phyloP scores from a whole-genome alignment of 179 eudicot species.

The Patellifolia procumbens region DNA sequence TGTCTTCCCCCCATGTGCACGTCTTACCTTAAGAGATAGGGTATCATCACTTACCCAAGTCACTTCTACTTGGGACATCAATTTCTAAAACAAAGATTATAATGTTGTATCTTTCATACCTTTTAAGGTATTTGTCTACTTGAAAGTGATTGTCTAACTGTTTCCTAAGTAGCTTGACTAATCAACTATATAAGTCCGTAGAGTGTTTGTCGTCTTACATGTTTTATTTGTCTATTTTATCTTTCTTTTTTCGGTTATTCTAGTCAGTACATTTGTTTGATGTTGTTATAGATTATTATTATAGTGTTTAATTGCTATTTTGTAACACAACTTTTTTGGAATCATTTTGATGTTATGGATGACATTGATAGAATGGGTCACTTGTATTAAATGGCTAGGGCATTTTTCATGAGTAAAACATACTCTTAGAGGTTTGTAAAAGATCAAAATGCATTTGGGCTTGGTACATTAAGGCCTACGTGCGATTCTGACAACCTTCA shows the following conservation, averaged over 20 bases:
- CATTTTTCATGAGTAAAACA: neutral
- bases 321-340: neutral
- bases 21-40: neutral
- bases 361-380: neutral
- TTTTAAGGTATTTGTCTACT: neutral
- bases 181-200: neutral
- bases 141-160: neutral
- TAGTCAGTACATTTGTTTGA: neutral
- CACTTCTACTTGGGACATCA: neutral
- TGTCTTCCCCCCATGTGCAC: neutral
- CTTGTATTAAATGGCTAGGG: neutral
- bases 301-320: neutral
- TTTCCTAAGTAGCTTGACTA: too few relatives aligned
- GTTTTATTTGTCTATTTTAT: neutral
- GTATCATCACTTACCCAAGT: neutral
- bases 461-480: neutral
- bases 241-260: neutral
- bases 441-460: neutral
- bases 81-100: neutral
- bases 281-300: neutral
- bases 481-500: neutral
- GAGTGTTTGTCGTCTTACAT: neutral
- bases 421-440: neutral
- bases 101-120: neutral
- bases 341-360: neutral